Evolutionary conservation across 139 green algal genomes (phyloP).

Genomic region (Astrephomene gubernaculifera): DNA sequence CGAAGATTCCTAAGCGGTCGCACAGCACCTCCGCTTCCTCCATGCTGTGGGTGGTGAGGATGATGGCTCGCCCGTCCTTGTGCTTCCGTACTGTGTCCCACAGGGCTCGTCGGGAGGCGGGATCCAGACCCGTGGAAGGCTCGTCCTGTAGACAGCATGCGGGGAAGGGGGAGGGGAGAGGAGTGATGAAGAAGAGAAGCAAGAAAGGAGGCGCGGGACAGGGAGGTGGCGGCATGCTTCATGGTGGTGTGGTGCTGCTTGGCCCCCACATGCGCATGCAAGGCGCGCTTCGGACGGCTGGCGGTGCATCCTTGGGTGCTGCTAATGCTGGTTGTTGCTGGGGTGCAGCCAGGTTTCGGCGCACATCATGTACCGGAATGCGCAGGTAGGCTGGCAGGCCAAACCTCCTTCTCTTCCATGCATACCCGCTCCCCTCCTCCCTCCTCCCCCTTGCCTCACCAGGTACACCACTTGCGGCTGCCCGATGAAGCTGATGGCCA

Average conservation of each 20-base stretch:
- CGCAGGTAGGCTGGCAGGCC: too few species aligned
- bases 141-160: conserved; percentile 83
- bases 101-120: conserved; percentile 81
- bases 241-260: too few species aligned
- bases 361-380: too few species aligned
- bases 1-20: conserved; percentile 82
- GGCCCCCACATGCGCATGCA: too few species aligned
- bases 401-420: conserved; percentile 49
- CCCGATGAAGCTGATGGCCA: conserved; percentile 88
- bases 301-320: too few species aligned
- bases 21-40: conserved; percentile 89
- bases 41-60: conserved; percentile 94
- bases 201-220: too few species aligned
- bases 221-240: too few species aligned
- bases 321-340: too few species aligned
- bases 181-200: too few species aligned
- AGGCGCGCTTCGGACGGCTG: too few species aligned
- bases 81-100: conserved; percentile 82
- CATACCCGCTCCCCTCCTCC: too few species aligned
- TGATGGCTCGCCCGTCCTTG: conserved; percentile 82
- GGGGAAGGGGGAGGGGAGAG: conserved; percentile 65
- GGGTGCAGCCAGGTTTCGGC: too few species aligned
- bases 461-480: conserved; percentile 80
- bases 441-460: conserved; percentile 47
- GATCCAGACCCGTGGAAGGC: conserved; percentile 90